Base-by-base conservation (phyloP, 805 yeast genomes). In the Lachancea meyersii region DNA sequence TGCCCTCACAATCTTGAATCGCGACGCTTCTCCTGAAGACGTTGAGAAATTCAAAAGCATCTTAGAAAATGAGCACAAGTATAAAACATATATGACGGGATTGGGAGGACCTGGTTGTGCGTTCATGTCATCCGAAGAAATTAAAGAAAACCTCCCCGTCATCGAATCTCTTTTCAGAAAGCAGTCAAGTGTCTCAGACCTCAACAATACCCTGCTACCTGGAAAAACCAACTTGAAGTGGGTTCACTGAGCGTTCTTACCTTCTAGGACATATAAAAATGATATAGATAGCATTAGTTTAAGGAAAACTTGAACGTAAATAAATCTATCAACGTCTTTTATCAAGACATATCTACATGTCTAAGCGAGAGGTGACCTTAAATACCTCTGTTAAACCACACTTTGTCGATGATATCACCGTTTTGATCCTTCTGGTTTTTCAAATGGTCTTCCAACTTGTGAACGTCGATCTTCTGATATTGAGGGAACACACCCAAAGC, bases 401-500 rank as follows among this genome's bases (percentile, higher is more conserved):
- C 88, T 9, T 69, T 63, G 22, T 67, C 64, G 35, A 86, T 71
- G 22, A 63, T 65, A 5, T 71, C 63, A 7, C 95, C 95, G 11
- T 77, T 60, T 38, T 68, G 68, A 54, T 82, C 82, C 58, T 75
- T 80, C 57, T 82, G 70, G 30, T 69, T 72, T 14, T 69, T 72
- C 62, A 91, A 77, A 44, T 78, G 67, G 1, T 70, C 63, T 64
- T 93, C 98, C 43, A 93, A 68, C 33, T 71, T 68, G 16, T 63
- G 48, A 6, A 80, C 82, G 19, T 70, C 61, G 42, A 91, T 72
- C 17, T 64, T 68, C 55, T 87, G 80, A 61, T 83, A 78, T 64
- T 89, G 97, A 10, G 99, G 98, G 77, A 93, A 93, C 1, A 88
- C 84, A 1, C 89, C 98, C 59, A 93, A 70, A 0, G 97, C 97